Conservation (phyloP, 768 basidiomycete genomes). For the Russula dissimulans region DNA sequence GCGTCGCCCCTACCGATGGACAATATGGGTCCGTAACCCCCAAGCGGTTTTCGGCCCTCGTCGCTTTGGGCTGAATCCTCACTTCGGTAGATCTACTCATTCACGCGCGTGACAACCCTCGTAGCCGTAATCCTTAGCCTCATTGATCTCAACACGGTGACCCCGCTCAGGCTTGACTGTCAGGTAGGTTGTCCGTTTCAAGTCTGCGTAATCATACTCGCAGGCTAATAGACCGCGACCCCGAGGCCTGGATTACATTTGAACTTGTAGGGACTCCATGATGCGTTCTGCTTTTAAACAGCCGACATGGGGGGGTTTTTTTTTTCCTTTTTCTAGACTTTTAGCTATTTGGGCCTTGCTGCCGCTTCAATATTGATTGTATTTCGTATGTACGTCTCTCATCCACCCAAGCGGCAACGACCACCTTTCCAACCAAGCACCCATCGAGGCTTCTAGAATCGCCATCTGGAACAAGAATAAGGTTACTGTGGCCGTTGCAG, state of each 20-base stretch:
- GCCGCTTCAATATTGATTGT: neutral
- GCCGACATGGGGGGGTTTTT: no score
- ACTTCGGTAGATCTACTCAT: neutral
- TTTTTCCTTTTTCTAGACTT: neutral
- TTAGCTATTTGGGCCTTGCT: neutral
- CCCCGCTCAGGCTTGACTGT: neutral
- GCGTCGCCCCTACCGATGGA: conserved; percentile 4
- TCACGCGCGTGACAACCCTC: neutral
- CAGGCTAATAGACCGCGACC: neutral
- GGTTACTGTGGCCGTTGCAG: neutral
- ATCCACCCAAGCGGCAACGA: no score
- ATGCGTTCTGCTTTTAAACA: no score
- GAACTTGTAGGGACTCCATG: neutral
- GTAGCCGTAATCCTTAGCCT: neutral
- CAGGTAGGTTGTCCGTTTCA: neutral
- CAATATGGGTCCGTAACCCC: neutral
- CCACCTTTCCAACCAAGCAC: neutral
- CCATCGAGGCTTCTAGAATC: neutral
- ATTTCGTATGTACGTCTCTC: neutral
- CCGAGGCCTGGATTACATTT: neutral
- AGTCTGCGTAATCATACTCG: no score
- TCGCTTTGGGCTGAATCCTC: neutral
- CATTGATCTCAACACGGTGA: neutral
- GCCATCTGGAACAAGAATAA: conserved; percentile 1
- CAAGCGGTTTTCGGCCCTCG: neutral